Percentiles rank a stretch among this genome's conserved stretches.
phyloP scores from a whole-genome alignment of 306 rosid genomes.

The Gastrolobium bilobum region DNA sequence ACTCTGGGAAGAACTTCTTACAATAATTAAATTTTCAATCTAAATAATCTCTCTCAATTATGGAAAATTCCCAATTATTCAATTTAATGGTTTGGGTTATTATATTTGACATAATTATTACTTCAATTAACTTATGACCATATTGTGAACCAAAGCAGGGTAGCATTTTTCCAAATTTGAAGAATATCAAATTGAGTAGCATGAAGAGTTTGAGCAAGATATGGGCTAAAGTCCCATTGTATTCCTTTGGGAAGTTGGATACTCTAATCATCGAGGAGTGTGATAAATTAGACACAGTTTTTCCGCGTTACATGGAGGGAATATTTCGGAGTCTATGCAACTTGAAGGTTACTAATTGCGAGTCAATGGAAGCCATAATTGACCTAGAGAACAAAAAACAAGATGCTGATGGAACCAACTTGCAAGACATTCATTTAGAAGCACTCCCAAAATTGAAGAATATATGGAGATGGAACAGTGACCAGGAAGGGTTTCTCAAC shows the following conservation, averaged over 20 bases:
- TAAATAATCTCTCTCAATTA: no score
- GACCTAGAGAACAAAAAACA: neutral
- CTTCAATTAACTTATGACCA: neutral
- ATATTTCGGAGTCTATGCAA: constrained; percentile 1
- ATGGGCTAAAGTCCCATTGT: neutral
- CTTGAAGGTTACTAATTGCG: constrained; percentile 37
- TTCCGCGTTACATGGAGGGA: constrained; percentile 19
- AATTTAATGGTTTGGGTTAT: no score
- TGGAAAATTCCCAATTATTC: no score
- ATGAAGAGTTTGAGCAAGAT: constrained; percentile 16
- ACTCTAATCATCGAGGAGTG: constrained; percentile 9
- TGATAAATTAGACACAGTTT: neutral
- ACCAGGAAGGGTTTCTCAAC: neutral
- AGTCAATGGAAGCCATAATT: constrained; percentile 8
- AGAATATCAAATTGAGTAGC: constrained; percentile 3
- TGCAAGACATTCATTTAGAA: constrained; percentile 20
- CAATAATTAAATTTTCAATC: no score
- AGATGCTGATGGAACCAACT: neutral
- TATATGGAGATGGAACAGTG: constrained; percentile 39
- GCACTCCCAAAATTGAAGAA: constrained; percentile 39
- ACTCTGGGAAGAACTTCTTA: no score
- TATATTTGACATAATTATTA: neutral
- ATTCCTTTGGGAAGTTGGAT: constrained; percentile 12
- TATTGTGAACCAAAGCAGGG: constrained; percentile 17
- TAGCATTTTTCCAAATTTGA: constrained; percentile 32